These are phyloP conservation scores for Setaria italica DNA, from an alignment of 202 grass and related monocot genomes.

Conservation along the genomic window DNA sequence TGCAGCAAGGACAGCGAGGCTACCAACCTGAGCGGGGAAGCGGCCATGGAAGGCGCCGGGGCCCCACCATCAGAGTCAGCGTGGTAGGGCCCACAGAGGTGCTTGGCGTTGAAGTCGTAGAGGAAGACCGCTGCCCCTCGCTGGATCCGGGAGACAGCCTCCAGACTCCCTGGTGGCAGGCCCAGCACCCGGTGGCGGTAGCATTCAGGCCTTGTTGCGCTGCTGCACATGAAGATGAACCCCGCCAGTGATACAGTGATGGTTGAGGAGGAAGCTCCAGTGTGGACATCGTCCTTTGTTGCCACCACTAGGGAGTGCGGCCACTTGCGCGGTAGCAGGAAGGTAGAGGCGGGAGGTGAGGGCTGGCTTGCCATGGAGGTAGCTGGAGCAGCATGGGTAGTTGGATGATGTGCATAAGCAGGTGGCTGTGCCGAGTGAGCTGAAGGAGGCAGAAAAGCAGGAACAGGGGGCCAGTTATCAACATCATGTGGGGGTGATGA, in stretches of 20 bases:
- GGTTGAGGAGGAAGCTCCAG: background rate
- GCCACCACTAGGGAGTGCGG: background rate
- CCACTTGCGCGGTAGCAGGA: background rate
- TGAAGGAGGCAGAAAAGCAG: slow-evolving; percentile 4
- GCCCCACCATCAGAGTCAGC: slow-evolving; percentile 58
- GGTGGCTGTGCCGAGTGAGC: slow-evolving; percentile 16
- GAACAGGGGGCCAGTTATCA: slow-evolving; percentile 39
- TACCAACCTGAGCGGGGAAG: slow-evolving; percentile 62
- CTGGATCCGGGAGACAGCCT: slow-evolving; percentile 55
- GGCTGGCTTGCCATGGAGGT: slow-evolving; percentile 40
- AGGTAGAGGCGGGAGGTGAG: background rate
- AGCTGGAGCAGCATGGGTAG: slow-evolving; percentile 28
- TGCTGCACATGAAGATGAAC: slow-evolving; percentile 75
- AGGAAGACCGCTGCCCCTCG: slow-evolving; percentile 63
- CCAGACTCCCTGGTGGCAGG: slow-evolving; percentile 51
- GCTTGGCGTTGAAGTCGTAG: slow-evolving; percentile 59
- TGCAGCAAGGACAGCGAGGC: background rate
- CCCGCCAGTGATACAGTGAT: slow-evolving; percentile 32
- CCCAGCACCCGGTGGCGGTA: slow-evolving; percentile 56
- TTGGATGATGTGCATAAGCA: slow-evolving; percentile 46
- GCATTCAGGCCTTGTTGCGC: slow-evolving; percentile 61
- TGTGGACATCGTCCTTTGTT: background rate
- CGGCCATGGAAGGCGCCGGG: slow-evolving; percentile 53
- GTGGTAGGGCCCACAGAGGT: slow-evolving; percentile 63
- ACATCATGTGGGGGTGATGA: slow-evolving; percentile 31